Base-by-base conservation (phyloP, 2,329 filamentous ascomycete species). In the Aspergillus sp. region DNA sequence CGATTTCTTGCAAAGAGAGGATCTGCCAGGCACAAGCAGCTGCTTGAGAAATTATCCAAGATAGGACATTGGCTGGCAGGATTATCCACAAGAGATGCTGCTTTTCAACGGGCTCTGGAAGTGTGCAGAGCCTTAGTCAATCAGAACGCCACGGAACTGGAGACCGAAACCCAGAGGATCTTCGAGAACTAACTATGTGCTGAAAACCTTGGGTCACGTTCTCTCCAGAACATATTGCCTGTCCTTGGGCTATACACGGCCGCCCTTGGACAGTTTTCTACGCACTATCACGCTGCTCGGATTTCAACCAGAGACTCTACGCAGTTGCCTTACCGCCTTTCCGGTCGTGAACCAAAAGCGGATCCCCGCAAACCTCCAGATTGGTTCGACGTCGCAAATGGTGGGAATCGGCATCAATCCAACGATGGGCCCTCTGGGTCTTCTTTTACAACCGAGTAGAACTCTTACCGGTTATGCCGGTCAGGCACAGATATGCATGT, bases 41-140 rank as follows among this genome's bases (percentile, higher is more conserved):
- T 73, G 5, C 45, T 68, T 3, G 54, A 59, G 2, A 59, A 68
- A 2, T 51, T 71, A 29, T 65, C 67, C 52, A 74, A 74, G 51
- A 69, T 62, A 4, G 57, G 64, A 11, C 56, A 58, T 13, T 76
- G 72, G 72, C 60, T 76, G 2, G 60, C 65, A 19, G 62, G 64
- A 17, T 67, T 76, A 57, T 70, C 69, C 14, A 49, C 55, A n/a
- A 64, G 65, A 25, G 70, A 72, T 50, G 40, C 59, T 11, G 66
- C 64, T 6, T 70, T 72, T 3, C 57, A 60, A 38, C 64, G 67
- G 47, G 72, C 72, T 5, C 73, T 66, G 65, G 49, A 59, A 46
- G 51, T 70, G 42, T 71, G 67, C 50, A 53, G 54, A 41, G 62
- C 64, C 10, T 55, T 69, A 21, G 50, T 68, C 32, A 54, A 62